Base-by-base conservation (phyloP, 768 basidiomycete species). In the Mycena metata region DNA sequence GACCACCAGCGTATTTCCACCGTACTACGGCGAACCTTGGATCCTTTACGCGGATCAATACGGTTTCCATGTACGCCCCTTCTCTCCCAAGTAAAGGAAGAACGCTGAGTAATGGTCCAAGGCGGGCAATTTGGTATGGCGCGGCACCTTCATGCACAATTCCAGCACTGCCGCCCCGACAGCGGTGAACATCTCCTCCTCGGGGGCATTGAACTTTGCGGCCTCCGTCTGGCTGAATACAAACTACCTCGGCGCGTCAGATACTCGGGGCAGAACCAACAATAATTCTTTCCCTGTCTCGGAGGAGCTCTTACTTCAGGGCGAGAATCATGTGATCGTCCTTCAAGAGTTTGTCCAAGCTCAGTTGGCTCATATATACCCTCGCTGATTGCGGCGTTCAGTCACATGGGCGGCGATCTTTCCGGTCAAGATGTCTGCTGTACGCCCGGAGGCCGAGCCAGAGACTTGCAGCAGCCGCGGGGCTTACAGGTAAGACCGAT, bases 41-140 rank as follows among this genome's bases (percentile, higher is more conserved):
- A 79, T 89, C 45, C 75, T 90, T 19, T 90, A 86, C 69, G 89
- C 86, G 5, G 88, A 87, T 67, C 87, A 88, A 70, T 90, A 90
- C 71, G 87, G 83, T 36, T 90, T 83, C 85, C 89, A 70, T 51
- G 66, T 69, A 41, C 43, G 46, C 5, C 16, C 1, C 0, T 36
- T 35, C 16, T 33, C 35, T 13, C 17, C 15, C 23, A 17, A 2
- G n/a, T 6, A 33, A 6, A 3, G 21, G 7, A 30, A 7, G 17
- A 39, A 0, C 12, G 2, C 19, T 9, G 39, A 23, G 43, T 33
- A 21, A 57, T 2, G 19, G 4, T 21, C 15, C 0, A 11, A 69
- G 67, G 67, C 67, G 3, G 70, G 70, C 3, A 69, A 72, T 46
- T 35, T 72, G 8, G 41, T 69, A 7, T 69, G 67, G 70, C 70